A percentile compares a stretch with the other conserved stretches of the same genome.
Evolutionary conservation across 2,329 filamentous ascomycete genomes (phyloP).

Genomic region (Aspergillus niger): DNA sequence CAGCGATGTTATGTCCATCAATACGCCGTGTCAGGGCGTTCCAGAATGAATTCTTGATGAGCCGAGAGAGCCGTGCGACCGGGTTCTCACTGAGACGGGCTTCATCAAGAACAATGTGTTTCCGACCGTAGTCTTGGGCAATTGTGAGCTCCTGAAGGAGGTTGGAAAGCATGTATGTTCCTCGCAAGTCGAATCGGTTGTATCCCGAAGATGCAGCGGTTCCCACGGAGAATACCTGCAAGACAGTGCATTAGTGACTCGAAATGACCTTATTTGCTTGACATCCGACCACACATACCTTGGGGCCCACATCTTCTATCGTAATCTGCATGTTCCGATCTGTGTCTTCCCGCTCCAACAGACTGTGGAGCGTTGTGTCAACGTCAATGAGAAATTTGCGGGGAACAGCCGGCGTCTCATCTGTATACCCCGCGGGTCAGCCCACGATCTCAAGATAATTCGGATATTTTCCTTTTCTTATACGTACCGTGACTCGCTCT

Average conservation of each 20-base stretch:
- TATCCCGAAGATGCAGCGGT: conserved; percentile 83
- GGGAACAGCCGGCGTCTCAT: conserved; percentile 69
- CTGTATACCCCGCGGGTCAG: conserved; percentile 49
- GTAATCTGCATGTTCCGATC: conserved; percentile 96
- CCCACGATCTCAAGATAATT: background rate
- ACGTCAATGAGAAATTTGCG: conserved; percentile 87
- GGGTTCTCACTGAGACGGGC: conserved; percentile 92
- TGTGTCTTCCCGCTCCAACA: conserved; percentile 85
- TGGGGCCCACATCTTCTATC: conserved; percentile 91
- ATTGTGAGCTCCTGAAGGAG: conserved; percentile 91
- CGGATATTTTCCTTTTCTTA: background rate
- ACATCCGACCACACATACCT: conserved; percentile 54
- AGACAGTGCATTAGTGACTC: background rate
- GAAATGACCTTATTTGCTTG: conserved; percentile 26
- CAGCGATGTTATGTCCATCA: conserved; percentile 76
- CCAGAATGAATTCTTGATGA: conserved; percentile 93
- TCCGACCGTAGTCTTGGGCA: conserved; percentile 85
- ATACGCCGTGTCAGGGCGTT: conserved; percentile 85
- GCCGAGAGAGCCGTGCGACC: conserved; percentile 78
- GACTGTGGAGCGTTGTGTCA: conserved; percentile 74
- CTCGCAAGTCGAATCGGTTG: conserved; percentile 86
- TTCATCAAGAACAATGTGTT: conserved; percentile 88
- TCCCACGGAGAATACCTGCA: conserved; percentile 76
- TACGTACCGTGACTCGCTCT: conserved; percentile 49
- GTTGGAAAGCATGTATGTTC: conserved; percentile 97